Evolutionary conservation across 2,329 filamentous ascomycete species (phyloP), one percentile per base, ranked within the genome.

Genomic region (Fusarium tuaranense): DNA sequence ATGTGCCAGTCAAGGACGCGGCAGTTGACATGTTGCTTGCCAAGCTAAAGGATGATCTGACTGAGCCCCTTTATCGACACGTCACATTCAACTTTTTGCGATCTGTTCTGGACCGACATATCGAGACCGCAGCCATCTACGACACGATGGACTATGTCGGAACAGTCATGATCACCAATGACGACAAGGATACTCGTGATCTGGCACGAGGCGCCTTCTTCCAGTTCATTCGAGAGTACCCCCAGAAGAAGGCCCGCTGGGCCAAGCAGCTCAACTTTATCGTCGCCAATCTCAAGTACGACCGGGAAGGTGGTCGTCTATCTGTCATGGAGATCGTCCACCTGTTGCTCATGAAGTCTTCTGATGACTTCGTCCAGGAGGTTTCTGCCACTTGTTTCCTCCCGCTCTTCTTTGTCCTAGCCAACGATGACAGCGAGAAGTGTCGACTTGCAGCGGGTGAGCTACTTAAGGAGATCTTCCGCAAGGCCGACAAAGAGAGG

Each of bases 21-120:
- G 93, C 95, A 51, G 86, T 98, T 22, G 95, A 97, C 53, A 92
- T 95, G 81, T 86, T 99, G 3, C 90, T 98, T 5, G 91, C 92
- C 71, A 93, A 94, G 69, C 86, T 98, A 62, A 93, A 95, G 77
- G 92, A 95, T 32, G 96, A 98, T 79, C 89, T 99, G 58, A 97
- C 97, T 34, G 95, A 98, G 80, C 95, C 96, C 5, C 92, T 98
- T 74, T 92, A 95, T 70, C 94, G 98, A 73, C 95, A 97, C 76
- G 91, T 98, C 48, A 97, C 95, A 0, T 99, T 99, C 86, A 97
- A 94, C 79, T 98, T 99, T 83, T 85, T 99, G 68, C 93, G 95
- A 48, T 93, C 95, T 1, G 92, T 98, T 30, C 90, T 99, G 80
- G 93, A 94, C 63, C 91, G 95, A 20, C 96, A 93, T 80, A 88